Base-by-base conservation (phyloP, 139 green algal species). In the Zygnema cylindricum region DNA sequence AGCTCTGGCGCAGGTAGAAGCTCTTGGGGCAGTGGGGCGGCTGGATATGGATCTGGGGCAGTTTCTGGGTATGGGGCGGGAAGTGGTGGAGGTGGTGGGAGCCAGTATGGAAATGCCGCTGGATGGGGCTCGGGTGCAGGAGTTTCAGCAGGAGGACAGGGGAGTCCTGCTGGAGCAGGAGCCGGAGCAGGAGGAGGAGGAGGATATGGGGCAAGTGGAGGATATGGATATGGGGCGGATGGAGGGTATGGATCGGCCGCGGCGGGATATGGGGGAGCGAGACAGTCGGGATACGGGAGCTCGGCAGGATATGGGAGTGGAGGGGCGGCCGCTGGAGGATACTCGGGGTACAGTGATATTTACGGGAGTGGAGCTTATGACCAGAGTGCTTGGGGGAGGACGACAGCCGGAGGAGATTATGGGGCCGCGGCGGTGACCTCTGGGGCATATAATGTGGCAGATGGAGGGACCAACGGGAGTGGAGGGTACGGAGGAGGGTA, bases 251-350 rank as follows among this genome's bases (percentile, higher is more conserved):
- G 77, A 21, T 79, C 71, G 21, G 36, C 71, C 7, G 40, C 41
- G 22, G 77, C 2, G 75, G 77, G 38, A 22, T 84, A 84, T 84
- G 77, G 77, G 35, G 77, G 38, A 76, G 35, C 40, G 2, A 39
- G 77, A 3, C 38, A 57, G 7, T 25, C 2, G 3, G 77, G 38
- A 32, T 84, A 84, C 7, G 77, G 77, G 11, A 42, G 77, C 40
- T 73, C 41, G 41, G 76, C 77, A 84, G 49, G 49, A 63, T 84
- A 84, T 63, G 77, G 77, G 38, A 84, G 41, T 55, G 77, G 77
- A 7, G 77, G 21, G 75, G 77, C 38, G 11, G 77, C 41, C 3
- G 77, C 21, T 33, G 55, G 77, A 36, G 55, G 21, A 21, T 84
- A 84, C 7, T 49, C 41, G 22, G 77, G 77, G 33, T 84, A 84